Conservation (phyloP, 2,329 filamentous ascomycete genomes). For the Ceratocystis eucalypticola region DNA sequence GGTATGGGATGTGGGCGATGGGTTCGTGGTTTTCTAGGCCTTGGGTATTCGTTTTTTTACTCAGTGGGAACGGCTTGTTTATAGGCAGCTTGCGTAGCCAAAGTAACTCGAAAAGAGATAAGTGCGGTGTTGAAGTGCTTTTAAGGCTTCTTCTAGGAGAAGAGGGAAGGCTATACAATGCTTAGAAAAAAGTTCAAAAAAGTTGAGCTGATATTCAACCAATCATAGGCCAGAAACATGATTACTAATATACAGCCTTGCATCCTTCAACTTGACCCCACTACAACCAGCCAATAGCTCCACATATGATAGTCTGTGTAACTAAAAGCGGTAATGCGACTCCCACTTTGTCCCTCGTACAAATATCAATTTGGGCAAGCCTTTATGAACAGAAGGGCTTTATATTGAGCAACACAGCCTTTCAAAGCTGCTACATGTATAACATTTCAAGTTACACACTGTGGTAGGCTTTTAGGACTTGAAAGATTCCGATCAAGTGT, state of each 20-base stretch:
- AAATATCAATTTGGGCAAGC: too few species aligned
- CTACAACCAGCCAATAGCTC: background rate
- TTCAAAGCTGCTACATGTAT: too few species aligned
- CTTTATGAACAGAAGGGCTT: too few species aligned
- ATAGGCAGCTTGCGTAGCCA: background rate
- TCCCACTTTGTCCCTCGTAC: too few species aligned
- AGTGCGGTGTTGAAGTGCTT: background rate
- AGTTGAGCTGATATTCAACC: background rate
- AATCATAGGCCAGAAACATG: background rate
- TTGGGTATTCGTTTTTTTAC: too few species aligned
- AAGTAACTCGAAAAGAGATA: background rate
- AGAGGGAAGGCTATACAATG: background rate
- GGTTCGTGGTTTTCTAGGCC: background rate
- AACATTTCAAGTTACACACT: too few species aligned
- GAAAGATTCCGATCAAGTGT: too few species aligned
- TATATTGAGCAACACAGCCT: too few species aligned
- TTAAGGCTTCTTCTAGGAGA: too few species aligned
- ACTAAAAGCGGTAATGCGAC: too few species aligned
- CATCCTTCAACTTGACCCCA: background rate
- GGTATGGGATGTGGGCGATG: background rate
- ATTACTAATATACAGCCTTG: slow-evolving; percentile 10
- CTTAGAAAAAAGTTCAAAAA: slow-evolving; percentile 10
- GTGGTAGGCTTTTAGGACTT: too few species aligned
- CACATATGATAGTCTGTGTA: background rate
- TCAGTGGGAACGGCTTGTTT: background rate